Evolutionary conservation across 257 asterid genomes (phyloP), one percentile per base, ranked within the genome.

Genomic region (Orobanche coerulescens): DNA sequence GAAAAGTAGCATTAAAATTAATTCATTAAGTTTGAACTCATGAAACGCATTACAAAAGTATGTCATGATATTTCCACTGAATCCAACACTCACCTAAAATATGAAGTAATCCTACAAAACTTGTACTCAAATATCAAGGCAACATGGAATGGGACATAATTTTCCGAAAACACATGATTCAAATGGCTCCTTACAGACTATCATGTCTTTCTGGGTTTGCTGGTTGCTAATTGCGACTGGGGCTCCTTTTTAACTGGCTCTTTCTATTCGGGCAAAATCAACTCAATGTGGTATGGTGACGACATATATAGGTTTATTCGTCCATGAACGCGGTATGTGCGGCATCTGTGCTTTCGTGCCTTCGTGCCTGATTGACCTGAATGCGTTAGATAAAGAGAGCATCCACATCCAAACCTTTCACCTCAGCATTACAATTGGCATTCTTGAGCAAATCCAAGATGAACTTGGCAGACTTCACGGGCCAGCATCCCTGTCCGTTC

Each of bases 271-370:
- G 92, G 81, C 22, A 84, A 61, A 44, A 69, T 75, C 81, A 84
- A 62, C 74, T 84, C 93, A 10, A 84, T 81, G 66, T 84, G 93
- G 71, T 88, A 84, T 0, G 93, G 93, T 5, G 82, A 81, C 4
- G 93, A 84, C 93, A 84, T 84, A 69, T 84, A 84, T 13, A 88
- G 93, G 57, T 84, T 84, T 6, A 84, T 84, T 71, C 88, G 75
- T 46, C 92, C 92, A 22, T 84, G 92, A 59, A 88, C 92, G 47
- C 92, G 86, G 74, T 84, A 84, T 0, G 92, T 81, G 47, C 92
- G 78, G 40, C 92, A 86, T 61, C 88, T 81, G 74, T 84, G 92
- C 72, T 81, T 84, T 51, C 73, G 82, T n/a, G n/a, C n/a, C n/a
- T n/a, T n/a, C n/a, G n/a, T 5, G 92, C 92, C 65, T 84, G 82